A percentile compares a stretch with the other conserved stretches of the same genome.
Evolutionary conservation across 148 eudicot genomes (phyloP).

Genomic region (Oxyria digyna): DNA sequence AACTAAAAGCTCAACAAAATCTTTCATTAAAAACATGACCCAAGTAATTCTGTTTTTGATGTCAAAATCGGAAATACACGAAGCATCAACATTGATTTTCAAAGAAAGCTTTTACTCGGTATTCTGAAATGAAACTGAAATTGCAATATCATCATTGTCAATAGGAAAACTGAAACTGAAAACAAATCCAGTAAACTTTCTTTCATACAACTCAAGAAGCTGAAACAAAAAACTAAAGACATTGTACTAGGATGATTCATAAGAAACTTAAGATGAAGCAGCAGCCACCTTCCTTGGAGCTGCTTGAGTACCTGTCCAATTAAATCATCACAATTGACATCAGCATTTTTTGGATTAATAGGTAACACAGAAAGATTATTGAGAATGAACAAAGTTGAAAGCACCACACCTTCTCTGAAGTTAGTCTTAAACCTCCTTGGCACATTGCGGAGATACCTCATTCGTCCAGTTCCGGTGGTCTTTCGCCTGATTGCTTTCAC

Average conservation of each 20-base stretch:
- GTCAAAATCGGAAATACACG: no score
- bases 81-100: no score
- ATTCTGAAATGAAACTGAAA: not conserved
- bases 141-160: not conserved
- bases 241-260: not conserved
- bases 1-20: no score
- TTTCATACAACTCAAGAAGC: not conserved
- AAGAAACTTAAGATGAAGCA: slow-evolving; percentile 13
- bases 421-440: slow-evolving; percentile 85
- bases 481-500: slow-evolving; percentile 81
- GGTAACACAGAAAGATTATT: no score
- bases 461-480: slow-evolving; percentile 95
- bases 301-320: slow-evolving; percentile 49
- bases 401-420: slow-evolving; percentile 51
- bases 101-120: not conserved
- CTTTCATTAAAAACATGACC: no score
- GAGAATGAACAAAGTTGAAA: no score
- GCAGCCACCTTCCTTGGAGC: slow-evolving; percentile 75
- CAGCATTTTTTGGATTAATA: no score
- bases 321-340: not conserved
- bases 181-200: not conserved
- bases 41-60: no score
- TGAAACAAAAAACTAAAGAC: not conserved
- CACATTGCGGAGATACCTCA: slow-evolving; percentile 88
- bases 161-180: not conserved